Conservation (phyloP, 192 early-diverging fungal species). For the Coemansia reversa region DNA sequence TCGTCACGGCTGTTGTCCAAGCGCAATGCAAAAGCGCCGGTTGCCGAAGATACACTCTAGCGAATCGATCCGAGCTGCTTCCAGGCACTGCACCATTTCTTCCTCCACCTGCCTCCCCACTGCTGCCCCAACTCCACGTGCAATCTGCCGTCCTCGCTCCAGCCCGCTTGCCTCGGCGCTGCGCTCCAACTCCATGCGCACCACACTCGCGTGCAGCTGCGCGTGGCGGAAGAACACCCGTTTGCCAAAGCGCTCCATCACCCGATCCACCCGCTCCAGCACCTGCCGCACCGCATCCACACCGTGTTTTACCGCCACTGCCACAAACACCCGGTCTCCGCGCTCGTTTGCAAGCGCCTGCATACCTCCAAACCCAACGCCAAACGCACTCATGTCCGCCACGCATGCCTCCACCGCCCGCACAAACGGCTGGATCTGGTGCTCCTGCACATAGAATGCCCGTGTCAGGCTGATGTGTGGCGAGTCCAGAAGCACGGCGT, state of each 20-base stretch:
- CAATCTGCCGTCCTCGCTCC: constrained; percentile 10
- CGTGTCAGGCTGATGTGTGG: constrained; percentile 51
- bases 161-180: neutral
- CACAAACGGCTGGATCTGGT: constrained; percentile 43
- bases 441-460: constrained; percentile 45
- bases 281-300: constrained; percentile 14
- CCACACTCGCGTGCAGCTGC: constrained; percentile 49
- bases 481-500: neutral
- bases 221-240: constrained; percentile 34
- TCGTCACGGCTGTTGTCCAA: constrained; percentile 7
- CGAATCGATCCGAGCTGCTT: constrained; percentile 39
- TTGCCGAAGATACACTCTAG: constrained; percentile 42
- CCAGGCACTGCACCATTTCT: constrained; percentile 30
- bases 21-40: constrained; percentile 26
- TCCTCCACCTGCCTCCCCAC: constrained; percentile 38
- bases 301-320: constrained; percentile 31
- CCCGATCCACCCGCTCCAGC: constrained; percentile 28
- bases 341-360: constrained; percentile 32
- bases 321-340: constrained; percentile 39
- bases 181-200: constrained; percentile 15
- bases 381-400: constrained; percentile 4
- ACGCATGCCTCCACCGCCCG: constrained; percentile 19
- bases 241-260: constrained; percentile 41
- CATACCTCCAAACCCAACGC: constrained; percentile 30
- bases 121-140: neutral